A percentile compares a stretch with the other conserved stretches of the same genome.
Evolutionary conservation across 176 grass and related monocot species (phyloP).

Genomic region (Juncus inflexus): DNA sequence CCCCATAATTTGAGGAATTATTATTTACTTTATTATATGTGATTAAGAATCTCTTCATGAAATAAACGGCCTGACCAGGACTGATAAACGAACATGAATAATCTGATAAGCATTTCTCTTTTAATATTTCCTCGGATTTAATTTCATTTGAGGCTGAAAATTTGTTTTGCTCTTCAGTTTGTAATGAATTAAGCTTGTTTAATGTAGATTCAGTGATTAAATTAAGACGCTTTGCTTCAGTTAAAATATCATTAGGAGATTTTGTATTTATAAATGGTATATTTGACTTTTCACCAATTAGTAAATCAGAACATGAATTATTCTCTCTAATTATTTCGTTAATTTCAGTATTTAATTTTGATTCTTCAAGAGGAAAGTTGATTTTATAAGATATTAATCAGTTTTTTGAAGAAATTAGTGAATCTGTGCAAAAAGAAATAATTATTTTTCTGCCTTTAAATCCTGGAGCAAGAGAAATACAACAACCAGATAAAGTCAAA

Average conservation of each 20-base stretch:
- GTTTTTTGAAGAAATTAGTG: conserved; percentile 33
- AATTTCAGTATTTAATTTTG: conserved; percentile 38
- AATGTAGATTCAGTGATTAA: conserved; percentile 55
- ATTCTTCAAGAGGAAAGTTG: conserved; percentile 32
- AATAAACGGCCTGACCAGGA: conserved; percentile 66
- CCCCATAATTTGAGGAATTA: conserved; percentile 30
- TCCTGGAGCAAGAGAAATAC: conserved; percentile 62
- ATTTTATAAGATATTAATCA: conserved; percentile 41
- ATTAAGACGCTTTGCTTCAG: conserved; percentile 62
- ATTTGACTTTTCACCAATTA: not conserved
- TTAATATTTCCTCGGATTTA: conserved; percentile 8
- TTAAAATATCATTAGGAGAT: conserved; percentile 68
- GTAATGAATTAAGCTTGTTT: conserved; percentile 46
- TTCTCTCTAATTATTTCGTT: conserved; percentile 46
- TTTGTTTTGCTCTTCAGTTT: conserved; percentile 48
- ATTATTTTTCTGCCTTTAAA: conserved; percentile 84
- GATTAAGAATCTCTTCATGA: conserved; percentile 74
- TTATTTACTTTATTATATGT: conserved; percentile 52
- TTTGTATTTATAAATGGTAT: conserved; percentile 48
- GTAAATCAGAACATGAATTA: conserved; percentile 22
- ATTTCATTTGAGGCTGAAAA: conserved; percentile 22
- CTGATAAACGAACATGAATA: conserved; percentile 32
- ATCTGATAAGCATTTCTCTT: conserved; percentile 25
- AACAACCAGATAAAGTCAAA: conserved; percentile 77
- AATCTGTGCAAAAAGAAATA: conserved; percentile 63